Evolutionary conservation across 345 rosid genomes (phyloP), one percentile per base, ranked within the genome.

Genomic region (Salix exigua): DNA sequence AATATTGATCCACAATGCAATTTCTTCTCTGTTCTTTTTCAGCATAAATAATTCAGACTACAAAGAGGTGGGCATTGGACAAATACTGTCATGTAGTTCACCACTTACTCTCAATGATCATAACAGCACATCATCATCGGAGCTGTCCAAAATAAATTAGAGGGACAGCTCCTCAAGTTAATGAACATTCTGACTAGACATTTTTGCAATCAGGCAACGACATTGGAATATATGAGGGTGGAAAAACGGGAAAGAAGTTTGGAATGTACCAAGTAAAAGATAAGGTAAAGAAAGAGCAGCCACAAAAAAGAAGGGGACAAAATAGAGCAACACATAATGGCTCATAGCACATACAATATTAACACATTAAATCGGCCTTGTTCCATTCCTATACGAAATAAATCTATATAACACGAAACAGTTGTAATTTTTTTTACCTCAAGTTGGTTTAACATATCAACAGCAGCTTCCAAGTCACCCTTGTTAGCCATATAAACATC

Each of bases 381-480:
- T 6, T 4, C 25, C n/a, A 53, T 53, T 21, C 60, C 23, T 60
- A 51, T 55, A 2, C 26, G 67, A 66, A 72, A 58, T 6, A 28
- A 35, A 72, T 40, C 5, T 66, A 19, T 23, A 72, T n/a, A 53
- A 18, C 23, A 21, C 16, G 17, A 13, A 50, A 26, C 23, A 50
- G 19, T 31, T 53, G 58, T 1, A 11, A 17, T 44, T 55, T 80
- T 83, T 44, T 55, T 80, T 83, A 94, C 99, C 99, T 90, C 97
- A 73, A 94, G 96, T 58, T 90, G 93, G 75, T 72, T 83, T 25
- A 94, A 86, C 97, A 94, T 94, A 82, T 94, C 97, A 68, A 87
- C 17, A 69, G 96, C 75, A n/a, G 92, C 92, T 33, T 92, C 97
- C 74, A 91, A 73, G 85, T 94, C 97, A 53, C 88, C 86, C 64